Percentiles rank a stretch among this genome's conserved stretches.
phyloP scores from a whole-genome alignment of 108 stramenopile species.

The Nannochloropsis oceanica region DNA sequence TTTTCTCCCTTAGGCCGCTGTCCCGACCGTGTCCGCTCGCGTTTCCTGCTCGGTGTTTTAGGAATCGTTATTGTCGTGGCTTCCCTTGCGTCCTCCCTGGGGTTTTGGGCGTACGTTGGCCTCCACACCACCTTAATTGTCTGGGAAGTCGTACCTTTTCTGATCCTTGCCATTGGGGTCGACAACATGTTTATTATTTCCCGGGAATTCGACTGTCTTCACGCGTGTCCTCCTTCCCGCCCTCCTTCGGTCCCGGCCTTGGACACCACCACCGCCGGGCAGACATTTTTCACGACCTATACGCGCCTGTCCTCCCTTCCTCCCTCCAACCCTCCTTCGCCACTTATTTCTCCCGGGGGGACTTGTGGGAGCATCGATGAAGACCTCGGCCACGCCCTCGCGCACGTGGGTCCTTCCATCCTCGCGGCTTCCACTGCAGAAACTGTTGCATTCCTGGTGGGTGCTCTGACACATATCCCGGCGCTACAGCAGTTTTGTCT shows the following conservation, averaged over 20 bases:
- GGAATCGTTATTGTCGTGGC: slow-evolving; percentile 28
- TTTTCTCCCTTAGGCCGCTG: background rate
- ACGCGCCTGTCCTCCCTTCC: background rate
- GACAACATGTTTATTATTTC: slow-evolving; percentile 39
- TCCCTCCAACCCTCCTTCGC: background rate
- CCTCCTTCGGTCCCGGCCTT: no score
- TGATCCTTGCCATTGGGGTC: slow-evolving; percentile 36
- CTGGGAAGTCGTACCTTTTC: slow-evolving; percentile 37
- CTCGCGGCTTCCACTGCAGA: slow-evolving; percentile 31
- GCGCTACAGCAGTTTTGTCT: slow-evolving; percentile 36
- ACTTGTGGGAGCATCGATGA: no score
- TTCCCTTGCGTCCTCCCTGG: slow-evolving; percentile 9
- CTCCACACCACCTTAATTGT: slow-evolving; percentile 33
- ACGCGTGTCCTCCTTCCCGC: no score
- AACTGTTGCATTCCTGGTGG: slow-evolving; percentile 21
- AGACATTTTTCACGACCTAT: background rate
- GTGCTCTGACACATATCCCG: slow-evolving; percentile 31
- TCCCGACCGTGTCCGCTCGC: slow-evolving; percentile 6
- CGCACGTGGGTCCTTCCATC: slow-evolving; percentile 28
- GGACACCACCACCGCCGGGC: background rate
- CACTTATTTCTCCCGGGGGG: background rate
- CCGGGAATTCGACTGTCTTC: slow-evolving; percentile 26
- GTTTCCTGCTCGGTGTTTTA: slow-evolving; percentile 20
- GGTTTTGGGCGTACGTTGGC: background rate
- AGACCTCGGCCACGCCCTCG: no score